These are phyloP conservation scores for Dictyophora rubrovolvata DNA, from an alignment of 768 basidiomycete genomes.

Conservation along the genomic window DNA sequence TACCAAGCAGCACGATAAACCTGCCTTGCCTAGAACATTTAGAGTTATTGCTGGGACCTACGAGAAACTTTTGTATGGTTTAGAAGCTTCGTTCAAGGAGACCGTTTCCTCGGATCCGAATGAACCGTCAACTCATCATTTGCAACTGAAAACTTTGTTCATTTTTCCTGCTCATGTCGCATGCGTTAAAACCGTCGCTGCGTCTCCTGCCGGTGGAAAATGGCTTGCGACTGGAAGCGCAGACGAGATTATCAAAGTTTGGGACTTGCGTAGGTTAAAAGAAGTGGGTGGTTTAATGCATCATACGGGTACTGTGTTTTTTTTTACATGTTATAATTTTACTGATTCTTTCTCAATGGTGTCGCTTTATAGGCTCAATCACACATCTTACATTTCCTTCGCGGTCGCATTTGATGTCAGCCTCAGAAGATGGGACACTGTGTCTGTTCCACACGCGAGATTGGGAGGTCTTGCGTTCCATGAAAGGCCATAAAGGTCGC, in stretches of 20 bases:
- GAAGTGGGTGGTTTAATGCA: conserved; percentile 94
- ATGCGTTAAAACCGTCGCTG: conserved; percentile 82
- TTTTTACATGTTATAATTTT: neutral
- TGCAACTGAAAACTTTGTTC: conserved; percentile 67
- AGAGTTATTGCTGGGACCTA: conserved; percentile 89
- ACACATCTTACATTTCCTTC: conserved; percentile 82
- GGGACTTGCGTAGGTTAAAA: conserved; percentile 86
- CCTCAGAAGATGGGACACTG: conserved; percentile 87
- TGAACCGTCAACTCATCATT: conserved; percentile 16
- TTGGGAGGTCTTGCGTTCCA: conserved; percentile 78
- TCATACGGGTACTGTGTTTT: conserved; percentile 61
- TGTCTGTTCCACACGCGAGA: conserved; percentile 88
- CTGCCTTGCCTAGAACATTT: conserved; percentile 40
- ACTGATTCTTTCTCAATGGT: neutral
- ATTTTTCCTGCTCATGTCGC: conserved; percentile 96
- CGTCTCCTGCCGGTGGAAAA: conserved; percentile 82
- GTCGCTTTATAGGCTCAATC: conserved; percentile 60
- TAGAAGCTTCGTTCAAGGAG: conserved; percentile 45
- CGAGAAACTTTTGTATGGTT: conserved; percentile 90
- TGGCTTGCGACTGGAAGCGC: conserved; percentile 93
- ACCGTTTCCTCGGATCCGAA: conserved; percentile 16
- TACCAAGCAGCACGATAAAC: neutral
- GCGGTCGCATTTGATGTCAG: conserved; percentile 80
- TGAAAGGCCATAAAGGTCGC: conserved; percentile 91
- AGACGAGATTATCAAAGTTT: conserved; percentile 96